Evolutionary conservation across 208 protist species (phyloP), one percentile per base, ranked within the genome.

Genomic region (Leishmania tropica): DNA sequence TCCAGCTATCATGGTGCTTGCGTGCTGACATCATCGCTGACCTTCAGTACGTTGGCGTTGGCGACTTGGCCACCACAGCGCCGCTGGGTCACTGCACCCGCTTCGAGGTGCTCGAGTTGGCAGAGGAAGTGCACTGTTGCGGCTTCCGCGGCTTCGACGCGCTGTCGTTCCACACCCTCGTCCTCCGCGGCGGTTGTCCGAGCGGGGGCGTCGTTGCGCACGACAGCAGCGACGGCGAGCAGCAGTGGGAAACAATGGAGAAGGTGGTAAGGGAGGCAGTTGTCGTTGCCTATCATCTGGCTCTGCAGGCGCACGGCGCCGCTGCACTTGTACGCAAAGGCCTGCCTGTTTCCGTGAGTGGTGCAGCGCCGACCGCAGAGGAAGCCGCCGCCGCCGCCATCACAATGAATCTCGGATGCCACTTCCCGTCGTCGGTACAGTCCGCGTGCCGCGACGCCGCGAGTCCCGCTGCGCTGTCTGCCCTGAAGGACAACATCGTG

Each of bases 11-110:
- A 28, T 74, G 76, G 70, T 91, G 89, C 78, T 89, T 88, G 45
- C 81, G 82, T 24, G 93, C 90, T 3, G 76, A 56, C 60, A 81
- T 96, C 60, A 87, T 96, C 37, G 72, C 75, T 0, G 89, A 96
- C 62, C 76, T 96, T 58, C 87, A 95, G 70, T 95, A 92, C 83
- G 87, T 94, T 35, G 76, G 86, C 78, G 54, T 87, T 62, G 81
- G 75, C 6, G 87, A 94, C n/a, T 72, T 94, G 28, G 58, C 72
- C 54, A 73, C 75, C n/a, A 78, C 80, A 24, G 80, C 87, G 45
- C 81, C 87, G 19, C 48, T 94, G 47, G 93, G 93, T 62, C 81
- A 75, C 21, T 94, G 88, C 77, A 75, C 77, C 5, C 78, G 54
- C 15, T 94, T 92, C 77, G 81, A 90, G 73, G 67, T 92, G 47